Evolutionary conservation across 2,329 filamentous ascomycete species (phyloP).

Genomic region (Aspergillus sp.): DNA sequence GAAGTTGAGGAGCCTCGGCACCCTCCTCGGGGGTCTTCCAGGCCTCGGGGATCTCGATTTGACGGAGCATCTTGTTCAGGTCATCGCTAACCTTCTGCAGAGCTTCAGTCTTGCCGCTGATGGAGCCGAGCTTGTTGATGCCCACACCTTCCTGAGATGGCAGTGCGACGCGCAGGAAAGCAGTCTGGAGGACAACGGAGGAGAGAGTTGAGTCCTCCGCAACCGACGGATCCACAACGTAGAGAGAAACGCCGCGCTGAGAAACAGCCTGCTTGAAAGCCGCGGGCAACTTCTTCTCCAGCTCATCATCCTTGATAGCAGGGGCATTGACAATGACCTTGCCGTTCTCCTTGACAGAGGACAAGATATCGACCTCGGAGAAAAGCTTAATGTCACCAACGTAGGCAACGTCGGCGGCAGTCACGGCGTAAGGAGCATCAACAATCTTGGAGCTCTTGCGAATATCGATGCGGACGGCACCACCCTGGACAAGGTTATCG

Average conservation of each 20-base stretch:
- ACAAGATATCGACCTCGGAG: slow-evolving; percentile 71
- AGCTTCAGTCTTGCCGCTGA: slow-evolving; percentile 60
- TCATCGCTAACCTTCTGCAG: slow-evolving; percentile 60
- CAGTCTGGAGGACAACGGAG: slow-evolving; percentile 70
- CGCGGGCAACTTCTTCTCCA: slow-evolving; percentile 79
- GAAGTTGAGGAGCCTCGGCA: slow-evolving; percentile 46
- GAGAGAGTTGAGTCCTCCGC: slow-evolving; percentile 68
- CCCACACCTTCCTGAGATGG: slow-evolving; percentile 63
- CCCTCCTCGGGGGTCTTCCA: slow-evolving; percentile 70
- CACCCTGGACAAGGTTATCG: slow-evolving; percentile 69
- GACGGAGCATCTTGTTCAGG: slow-evolving; percentile 67
- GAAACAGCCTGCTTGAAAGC: slow-evolving; percentile 69
- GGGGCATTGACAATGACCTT: slow-evolving; percentile 74
- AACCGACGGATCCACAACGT: slow-evolving; percentile 69
- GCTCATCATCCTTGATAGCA: slow-evolving; percentile 79
- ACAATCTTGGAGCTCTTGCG: slow-evolving; percentile 79
- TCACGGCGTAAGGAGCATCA: slow-evolving; percentile 78
- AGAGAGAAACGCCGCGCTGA: slow-evolving; percentile 68
- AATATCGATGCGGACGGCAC: slow-evolving; percentile 79
- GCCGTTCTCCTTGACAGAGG: slow-evolving; percentile 67
- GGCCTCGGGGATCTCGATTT: slow-evolving; percentile 72
- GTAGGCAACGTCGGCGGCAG: slow-evolving; percentile 74
- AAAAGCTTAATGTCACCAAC: slow-evolving; percentile 79
- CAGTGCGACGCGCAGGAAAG: slow-evolving; percentile 76
- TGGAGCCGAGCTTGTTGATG: slow-evolving; percentile 64